Conservation (phyloP, 306 rosid genomes). For the Casuarina equisetifolia region DNA sequence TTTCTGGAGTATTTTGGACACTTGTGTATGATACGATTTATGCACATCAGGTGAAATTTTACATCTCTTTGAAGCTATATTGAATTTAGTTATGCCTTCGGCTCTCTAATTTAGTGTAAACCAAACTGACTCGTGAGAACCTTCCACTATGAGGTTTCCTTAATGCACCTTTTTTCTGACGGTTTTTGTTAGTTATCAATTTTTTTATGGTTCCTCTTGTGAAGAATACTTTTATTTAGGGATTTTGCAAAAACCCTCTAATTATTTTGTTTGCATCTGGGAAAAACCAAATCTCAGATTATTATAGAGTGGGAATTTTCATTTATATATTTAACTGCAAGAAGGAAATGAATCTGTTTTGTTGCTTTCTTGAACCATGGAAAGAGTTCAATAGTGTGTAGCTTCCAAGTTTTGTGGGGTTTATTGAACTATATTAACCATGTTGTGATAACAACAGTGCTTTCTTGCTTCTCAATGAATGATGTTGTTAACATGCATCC, state of each 20-base stretch:
- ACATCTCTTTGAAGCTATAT: constrained; percentile 4
- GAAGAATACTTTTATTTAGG: background rate
- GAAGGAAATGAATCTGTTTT: background rate
- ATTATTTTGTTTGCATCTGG: background rate
- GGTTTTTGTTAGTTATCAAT: background rate
- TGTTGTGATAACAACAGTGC: background rate
- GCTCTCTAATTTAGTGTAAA: constrained; percentile 4
- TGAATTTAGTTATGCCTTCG: constrained; percentile 17
- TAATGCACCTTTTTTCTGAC: background rate
- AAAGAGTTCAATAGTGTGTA: background rate
- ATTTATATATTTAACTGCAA: background rate
- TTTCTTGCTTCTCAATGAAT: background rate
- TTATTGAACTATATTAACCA: background rate
- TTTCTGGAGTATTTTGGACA: constrained; percentile 91
- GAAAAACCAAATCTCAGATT: background rate
- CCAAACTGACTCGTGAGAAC: background rate
- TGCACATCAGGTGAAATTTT: constrained; percentile 83
- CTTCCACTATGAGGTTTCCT: background rate
- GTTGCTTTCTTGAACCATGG: background rate
- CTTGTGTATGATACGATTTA: constrained; percentile 90
- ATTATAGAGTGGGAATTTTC: background rate
- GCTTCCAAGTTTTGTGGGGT: background rate
- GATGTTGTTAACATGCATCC: constrained; percentile 27
- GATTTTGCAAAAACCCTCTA: background rate
- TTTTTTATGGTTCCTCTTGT: background rate